Base-by-base conservation (phyloP, 2,329 filamentous ascomycete genomes). In the Paraconiothyrium sp. region DNA sequence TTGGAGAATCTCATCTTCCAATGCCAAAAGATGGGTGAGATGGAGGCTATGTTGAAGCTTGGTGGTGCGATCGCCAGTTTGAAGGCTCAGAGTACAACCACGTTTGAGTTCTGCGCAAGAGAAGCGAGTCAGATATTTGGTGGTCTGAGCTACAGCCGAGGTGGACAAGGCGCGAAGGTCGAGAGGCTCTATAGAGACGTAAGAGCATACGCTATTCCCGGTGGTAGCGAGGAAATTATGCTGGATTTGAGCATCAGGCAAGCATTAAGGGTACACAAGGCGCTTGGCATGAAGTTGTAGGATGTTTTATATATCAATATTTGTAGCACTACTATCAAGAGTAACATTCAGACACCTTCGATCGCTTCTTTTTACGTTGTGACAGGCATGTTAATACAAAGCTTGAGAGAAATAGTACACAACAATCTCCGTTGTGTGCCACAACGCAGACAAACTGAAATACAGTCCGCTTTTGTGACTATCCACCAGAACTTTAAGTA, bases 91-190 rank as follows among this genome's bases (percentile, higher is more conserved):
- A 86, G 91, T 46, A 99, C 95, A 1, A 87, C 92, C 2, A 97
- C 94, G 0, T 99, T 98, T 73, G 95, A 99, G 83, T 98, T 96
- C 85, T 99, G 95, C 82, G 95, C 95, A 35, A 88, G 94, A 63
- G 95, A 99, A 83, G 95, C 95, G 16, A 92, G 90, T 76, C 95
- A 99, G 86, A 98, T 99, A 80, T 99, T 98, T 73, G 95, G 95
- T 63, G 95, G 95, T 30, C 83, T 98, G 67, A 93, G 90, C 72
- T 98, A 98, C 83, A 94, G 89, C 62, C 88, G 94, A 47, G 95
- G 95, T 59, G 95, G 95, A 16, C 95, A 98, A 83, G 95, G 95
- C 63, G 94, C 89, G 61, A 97, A 97, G 88, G 88, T 98, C 56
- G 95, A 99, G 88, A 84, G 95, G 62, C 82, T 99, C 72, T 98